Conservation (phyloP, 495 filamentous ascomycete species). For the Penicillium parvum region DNA sequence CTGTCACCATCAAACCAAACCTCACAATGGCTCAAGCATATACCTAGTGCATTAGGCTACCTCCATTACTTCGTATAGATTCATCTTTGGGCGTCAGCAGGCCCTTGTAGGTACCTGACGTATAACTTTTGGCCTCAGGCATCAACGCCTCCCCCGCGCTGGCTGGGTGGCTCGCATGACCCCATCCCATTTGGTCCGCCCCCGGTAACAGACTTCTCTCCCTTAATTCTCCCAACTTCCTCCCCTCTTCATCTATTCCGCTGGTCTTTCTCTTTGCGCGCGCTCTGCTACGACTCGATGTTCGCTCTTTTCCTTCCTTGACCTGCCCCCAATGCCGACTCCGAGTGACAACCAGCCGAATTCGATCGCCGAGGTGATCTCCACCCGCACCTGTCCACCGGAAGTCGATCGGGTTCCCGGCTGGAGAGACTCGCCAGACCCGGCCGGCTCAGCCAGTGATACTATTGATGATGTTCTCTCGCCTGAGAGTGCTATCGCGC, state of each 20-base stretch:
- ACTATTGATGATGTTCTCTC: slow-evolving; percentile 29
- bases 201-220: slow-evolving; percentile 14
- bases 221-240: slow-evolving; percentile 6
- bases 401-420: slow-evolving; percentile 43
- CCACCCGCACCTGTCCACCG: slow-evolving; percentile 54
- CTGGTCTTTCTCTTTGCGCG: slow-evolving; percentile 8
- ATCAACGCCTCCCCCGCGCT: slow-evolving; percentile 38
- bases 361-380: slow-evolving; percentile 46
- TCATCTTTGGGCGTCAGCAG: no score
- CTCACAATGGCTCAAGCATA: no score
- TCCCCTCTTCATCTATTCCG: slow-evolving; percentile 8
- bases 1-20: not conserved
- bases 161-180: no score
- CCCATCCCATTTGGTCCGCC: slow-evolving; percentile 18
- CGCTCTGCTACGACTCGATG: slow-evolving; percentile 33
- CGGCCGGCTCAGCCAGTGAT: slow-evolving; percentile 20
- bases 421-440: slow-evolving; percentile 38
- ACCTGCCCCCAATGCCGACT: slow-evolving; percentile 55
- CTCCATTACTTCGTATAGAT: no score
- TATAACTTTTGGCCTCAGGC: slow-evolving; percentile 16
- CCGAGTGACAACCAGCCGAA: slow-evolving; percentile 48
- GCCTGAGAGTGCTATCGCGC: slow-evolving; percentile 21
- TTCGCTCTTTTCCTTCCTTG: slow-evolving; percentile 28
- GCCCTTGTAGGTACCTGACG: slow-evolving; percentile 10
- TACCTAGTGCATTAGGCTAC: no score